A percentile compares a stretch with the other conserved stretches of the same genome.
Evolutionary conservation across 495 filamentous ascomycete genomes (phyloP).

Genomic region (Tuber magnatum): DNA sequence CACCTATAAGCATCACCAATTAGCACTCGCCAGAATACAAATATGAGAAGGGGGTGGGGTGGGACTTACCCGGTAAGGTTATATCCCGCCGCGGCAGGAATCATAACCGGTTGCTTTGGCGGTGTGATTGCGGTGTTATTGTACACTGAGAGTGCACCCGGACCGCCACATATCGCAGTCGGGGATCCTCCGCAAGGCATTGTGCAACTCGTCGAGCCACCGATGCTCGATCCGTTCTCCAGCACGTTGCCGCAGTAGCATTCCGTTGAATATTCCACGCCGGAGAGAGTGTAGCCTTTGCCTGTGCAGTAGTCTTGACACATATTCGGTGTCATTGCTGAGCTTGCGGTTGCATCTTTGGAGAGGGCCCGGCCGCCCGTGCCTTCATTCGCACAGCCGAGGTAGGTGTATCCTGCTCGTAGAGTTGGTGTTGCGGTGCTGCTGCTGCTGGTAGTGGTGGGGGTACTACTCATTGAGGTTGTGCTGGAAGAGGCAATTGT

Average conservation of each 20-base stretch:
- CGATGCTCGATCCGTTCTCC: constrained; percentile 19
- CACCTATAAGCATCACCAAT: constrained; percentile 8
- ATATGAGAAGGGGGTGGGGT: too few relatives aligned
- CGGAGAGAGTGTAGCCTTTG: constrained; percentile 50
- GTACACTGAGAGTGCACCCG: constrained; percentile 37
- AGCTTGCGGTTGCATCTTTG: constrained; percentile 49
- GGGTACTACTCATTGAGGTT: constrained; percentile 6
- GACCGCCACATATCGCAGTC: constrained; percentile 24
- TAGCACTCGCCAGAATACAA: not conserved
- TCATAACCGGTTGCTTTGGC: constrained; percentile 21
- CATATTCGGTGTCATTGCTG: constrained; percentile 51
- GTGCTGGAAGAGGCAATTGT: not conserved
- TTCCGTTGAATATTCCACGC: constrained; percentile 62
- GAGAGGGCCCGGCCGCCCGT: constrained; percentile 53
- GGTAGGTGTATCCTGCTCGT: constrained; percentile 49
- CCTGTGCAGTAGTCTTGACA: constrained; percentile 48
- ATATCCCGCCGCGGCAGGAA: constrained; percentile 12
- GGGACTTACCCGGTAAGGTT: constrained; percentile 43
- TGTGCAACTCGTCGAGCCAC: constrained; percentile 20
- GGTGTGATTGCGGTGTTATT: constrained; percentile 38
- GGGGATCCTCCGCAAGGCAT: constrained; percentile 26
- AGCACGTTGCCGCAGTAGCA: constrained; percentile 59
- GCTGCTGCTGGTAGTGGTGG: not conserved
- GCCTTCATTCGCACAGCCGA: constrained; percentile 57
- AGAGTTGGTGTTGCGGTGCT: constrained; percentile 1